Base-by-base conservation (phyloP, 1,284 basidiomycete species). In the Rugosomyces carneus region DNA sequence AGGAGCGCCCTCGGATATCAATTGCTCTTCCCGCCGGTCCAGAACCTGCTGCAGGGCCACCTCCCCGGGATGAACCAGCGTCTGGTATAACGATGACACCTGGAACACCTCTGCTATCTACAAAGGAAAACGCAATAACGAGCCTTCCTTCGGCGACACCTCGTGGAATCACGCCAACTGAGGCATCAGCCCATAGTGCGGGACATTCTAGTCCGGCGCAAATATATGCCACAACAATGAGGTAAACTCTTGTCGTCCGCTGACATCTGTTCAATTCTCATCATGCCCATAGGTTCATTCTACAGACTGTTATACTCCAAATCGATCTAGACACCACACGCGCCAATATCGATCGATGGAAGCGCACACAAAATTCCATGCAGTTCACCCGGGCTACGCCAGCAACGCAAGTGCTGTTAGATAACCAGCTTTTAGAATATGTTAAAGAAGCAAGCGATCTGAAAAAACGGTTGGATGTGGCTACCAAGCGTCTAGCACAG, bases 371-470 rank as follows among this genome's bases (percentile, higher is more conserved):
- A 36, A 45, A 37, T 26, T 66, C 64, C 0, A 18, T 49, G n/a
- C 55, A 54, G 19, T 69, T 64, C 34, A 16, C 42, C n/a, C 60
- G 56, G 24, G 59, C 62, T 3, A 60, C 64, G 0, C 57, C 48
- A 20, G 47, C 46, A 19, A 60, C 64, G 0, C 58, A 61, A 16
- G 50, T 51, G 23, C 62, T 60, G 11, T 50, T 69, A 15, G 57
- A 63, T 7, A 42, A 37, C 1, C 55, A 52, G 16, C 54, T 59
- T 9, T 29, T 47, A 6, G 44, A 49, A 13, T 59, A 56, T 37
- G 53, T 37, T n/a, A 50, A 55, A 10, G 54, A 54, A 36, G 38
- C 55, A 3, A 20, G n/a, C 16, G 54, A 57, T 0, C 50, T 58
- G 1, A 53, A 53, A 20, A 58, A 50, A 24, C 47, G 48, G 13